A percentile compares a stretch with the other conserved stretches of the same genome.
These are phyloP conservation scores for Cryoendolithus antarcticus DNA, from an alignment of 2,329 filamentous ascomycete genomes.

Conservation along the genomic window DNA sequence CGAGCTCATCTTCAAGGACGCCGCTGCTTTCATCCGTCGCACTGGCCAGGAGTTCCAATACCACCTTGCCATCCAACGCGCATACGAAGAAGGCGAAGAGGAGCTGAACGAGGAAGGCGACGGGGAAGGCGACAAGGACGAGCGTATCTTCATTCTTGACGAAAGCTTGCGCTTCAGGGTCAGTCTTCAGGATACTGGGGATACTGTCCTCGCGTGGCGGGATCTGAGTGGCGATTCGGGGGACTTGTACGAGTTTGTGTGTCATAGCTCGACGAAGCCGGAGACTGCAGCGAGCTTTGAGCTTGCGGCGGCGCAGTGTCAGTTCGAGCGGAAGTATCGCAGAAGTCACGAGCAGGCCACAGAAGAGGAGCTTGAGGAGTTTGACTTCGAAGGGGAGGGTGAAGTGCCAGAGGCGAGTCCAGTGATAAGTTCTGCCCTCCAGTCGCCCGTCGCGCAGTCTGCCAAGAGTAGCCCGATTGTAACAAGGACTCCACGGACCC, in stretches of 20 bases:
- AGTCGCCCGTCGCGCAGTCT: constrained; percentile 19
- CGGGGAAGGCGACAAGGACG: constrained; percentile 78
- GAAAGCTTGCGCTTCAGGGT: constrained; percentile 78
- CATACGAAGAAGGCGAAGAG: constrained; percentile 94
- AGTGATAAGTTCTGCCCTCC: constrained; percentile 34
- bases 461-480: neutral
- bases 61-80: constrained; percentile 88
- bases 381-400: constrained; percentile 58
- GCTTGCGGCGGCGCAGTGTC: constrained; percentile 74
- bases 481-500: constrained; percentile 4
- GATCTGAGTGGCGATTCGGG: constrained; percentile 87
- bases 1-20: constrained; percentile 95
- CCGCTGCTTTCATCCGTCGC: constrained; percentile 77
- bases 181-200: constrained; percentile 65
- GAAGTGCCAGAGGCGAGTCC: constrained; percentile 50
- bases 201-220: constrained; percentile 85
- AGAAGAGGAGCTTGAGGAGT: constrained; percentile 66
- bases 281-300: constrained; percentile 70
- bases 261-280: constrained; percentile 59
- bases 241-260: constrained; percentile 97
- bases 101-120: constrained; percentile 79
- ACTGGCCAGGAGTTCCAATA: constrained; percentile 95
- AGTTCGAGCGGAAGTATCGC: constrained; percentile 93
- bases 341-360: constrained; percentile 69
- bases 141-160: constrained; percentile 95